These are phyloP conservation scores for Xylaria polymorpha DNA, from an alignment of 2,329 filamentous ascomycete genomes.

Conservation along the genomic window DNA sequence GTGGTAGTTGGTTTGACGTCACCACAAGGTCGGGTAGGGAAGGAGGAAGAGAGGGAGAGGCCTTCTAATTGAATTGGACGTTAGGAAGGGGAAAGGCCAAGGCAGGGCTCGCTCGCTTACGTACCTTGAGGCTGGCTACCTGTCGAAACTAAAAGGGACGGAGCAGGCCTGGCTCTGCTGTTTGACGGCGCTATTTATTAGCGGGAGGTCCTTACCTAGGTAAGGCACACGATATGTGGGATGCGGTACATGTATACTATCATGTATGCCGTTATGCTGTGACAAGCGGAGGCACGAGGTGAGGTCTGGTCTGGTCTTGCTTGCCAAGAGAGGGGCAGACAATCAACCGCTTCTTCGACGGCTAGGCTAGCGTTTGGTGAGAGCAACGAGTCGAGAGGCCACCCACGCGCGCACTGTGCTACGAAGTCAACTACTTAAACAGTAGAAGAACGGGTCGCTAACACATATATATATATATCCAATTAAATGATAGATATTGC, in stretches of 20 bases:
- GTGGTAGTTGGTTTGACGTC: conserved; percentile 2
- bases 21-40: conserved; percentile 7
- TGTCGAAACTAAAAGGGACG: background rate
- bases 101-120: background rate
- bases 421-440: too few relatives aligned
- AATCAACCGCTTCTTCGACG: conserved; percentile 14
- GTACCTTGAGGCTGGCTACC: conserved; percentile 15
- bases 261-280: conserved; percentile 6
- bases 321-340: conserved; percentile 32
- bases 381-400: background rate
- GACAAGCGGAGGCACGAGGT: conserved; percentile 10
- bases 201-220: conserved; percentile 26
- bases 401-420: conserved; percentile 19
- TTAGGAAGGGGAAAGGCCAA: background rate
- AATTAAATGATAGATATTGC: too few relatives aligned
- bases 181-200: conserved; percentile 28
- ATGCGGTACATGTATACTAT: conserved; percentile 1
- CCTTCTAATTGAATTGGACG: conserved; percentile 21
- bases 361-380: background rate
- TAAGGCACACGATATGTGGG: conserved; percentile 17
- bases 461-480: too few relatives aligned
- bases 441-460: too few relatives aligned
- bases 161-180: conserved; percentile 8
- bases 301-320: conserved; percentile 3
- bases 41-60: background rate